Conservation (phyloP, 257 asterid species). For the Ligustrum vulgare region DNA sequence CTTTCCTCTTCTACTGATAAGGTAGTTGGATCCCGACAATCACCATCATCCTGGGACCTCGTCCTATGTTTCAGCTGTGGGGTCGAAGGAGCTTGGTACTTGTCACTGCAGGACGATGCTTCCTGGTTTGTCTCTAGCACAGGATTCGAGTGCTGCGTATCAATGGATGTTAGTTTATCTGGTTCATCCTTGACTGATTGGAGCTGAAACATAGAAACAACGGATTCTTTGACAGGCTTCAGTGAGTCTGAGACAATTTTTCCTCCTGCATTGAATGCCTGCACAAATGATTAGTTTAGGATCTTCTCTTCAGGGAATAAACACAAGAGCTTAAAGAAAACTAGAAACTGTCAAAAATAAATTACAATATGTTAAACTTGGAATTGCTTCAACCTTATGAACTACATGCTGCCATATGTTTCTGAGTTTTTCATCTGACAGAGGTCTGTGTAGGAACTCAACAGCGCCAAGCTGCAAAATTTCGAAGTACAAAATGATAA, state of each 20-base stretch:
- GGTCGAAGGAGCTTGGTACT: conserved; percentile 54
- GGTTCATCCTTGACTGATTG: conserved; percentile 18
- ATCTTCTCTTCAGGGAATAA: neutral
- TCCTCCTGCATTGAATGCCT: conserved; percentile 53
- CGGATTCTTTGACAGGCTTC: conserved; percentile 42
- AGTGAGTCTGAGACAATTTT: conserved; percentile 33
- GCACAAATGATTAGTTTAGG: conserved; percentile 30
- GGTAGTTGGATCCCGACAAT: conserved; percentile 39
- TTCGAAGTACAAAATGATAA: neutral
- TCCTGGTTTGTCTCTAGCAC: conserved; percentile 24
- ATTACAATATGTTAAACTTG: neutral
- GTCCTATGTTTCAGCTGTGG: conserved; percentile 45
- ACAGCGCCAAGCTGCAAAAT: conserved; percentile 54
- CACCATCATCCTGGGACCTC: conserved; percentile 35
- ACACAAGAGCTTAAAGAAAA: neutral
- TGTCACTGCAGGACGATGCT: conserved; percentile 29
- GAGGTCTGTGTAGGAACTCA: conserved; percentile 54
- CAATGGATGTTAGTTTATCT: conserved; percentile 12
- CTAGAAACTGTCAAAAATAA: neutral
- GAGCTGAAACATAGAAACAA: conserved; percentile 35
- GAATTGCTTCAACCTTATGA: conserved; percentile 38
- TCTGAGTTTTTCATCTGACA: conserved; percentile 49
- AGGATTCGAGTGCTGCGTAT: conserved; percentile 16
- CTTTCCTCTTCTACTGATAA: conserved; percentile 31
- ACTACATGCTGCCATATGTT: conserved; percentile 56